Percentiles rank a stretch among this genome's conserved stretches.
phyloP scores from a whole-genome alignment of 2,329 filamentous ascomycete species.

The Calonectria pseudoturangicola region DNA sequence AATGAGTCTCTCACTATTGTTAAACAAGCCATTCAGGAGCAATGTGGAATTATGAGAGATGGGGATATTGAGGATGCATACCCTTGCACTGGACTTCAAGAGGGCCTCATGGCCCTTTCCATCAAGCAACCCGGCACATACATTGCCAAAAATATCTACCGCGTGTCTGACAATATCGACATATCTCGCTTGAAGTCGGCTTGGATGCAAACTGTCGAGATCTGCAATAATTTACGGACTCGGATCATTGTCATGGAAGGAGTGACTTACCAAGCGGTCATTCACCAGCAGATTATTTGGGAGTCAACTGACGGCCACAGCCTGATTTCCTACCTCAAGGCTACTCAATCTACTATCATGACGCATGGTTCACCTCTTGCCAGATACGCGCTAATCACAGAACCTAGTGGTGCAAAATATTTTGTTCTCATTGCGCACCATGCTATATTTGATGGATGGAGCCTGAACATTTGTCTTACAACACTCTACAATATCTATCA shows the following conservation, averaged over 20 bases:
- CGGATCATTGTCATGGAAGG: background rate
- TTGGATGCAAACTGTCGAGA: background rate
- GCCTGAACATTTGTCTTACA: background rate
- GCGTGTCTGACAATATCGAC: background rate
- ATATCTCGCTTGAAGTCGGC: background rate
- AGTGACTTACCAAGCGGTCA: background rate
- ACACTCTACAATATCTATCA: background rate
- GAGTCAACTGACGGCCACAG: background rate
- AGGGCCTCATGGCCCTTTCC: slow-evolving; percentile 56
- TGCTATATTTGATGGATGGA: slow-evolving; percentile 20
- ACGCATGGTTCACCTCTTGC: background rate
- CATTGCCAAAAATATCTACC: slow-evolving; percentile 29
- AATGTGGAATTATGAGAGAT: background rate
- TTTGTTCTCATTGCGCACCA: slow-evolving; percentile 13
- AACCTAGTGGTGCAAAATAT: background rate
- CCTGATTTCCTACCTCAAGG: background rate
- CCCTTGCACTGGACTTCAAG: slow-evolving; percentile 60
- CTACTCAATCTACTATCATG: background rate
- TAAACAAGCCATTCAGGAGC: background rate
- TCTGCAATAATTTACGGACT: slow-evolving; percentile 3
- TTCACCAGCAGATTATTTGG: background rate
- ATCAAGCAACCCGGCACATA: slow-evolving; percentile 35
- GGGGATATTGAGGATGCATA: slow-evolving; percentile 57
- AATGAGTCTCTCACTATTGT: background rate
- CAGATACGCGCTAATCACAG: background rate